Evolutionary conservation across 2,329 filamentous ascomycete species (phyloP).

Genomic region (Claviceps maximensis): DNA sequence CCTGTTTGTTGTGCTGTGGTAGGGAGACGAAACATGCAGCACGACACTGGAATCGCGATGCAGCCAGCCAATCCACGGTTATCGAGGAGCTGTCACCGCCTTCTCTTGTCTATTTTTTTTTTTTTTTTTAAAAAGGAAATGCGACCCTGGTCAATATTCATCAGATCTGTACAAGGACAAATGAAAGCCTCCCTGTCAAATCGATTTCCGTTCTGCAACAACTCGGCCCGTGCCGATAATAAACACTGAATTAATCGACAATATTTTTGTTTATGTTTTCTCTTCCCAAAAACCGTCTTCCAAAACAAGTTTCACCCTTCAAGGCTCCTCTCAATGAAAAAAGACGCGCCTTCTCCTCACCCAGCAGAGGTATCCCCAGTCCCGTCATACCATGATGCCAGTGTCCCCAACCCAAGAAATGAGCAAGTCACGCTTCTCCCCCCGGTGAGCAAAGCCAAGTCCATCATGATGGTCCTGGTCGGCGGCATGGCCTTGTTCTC

Average conservation of each 20-base stretch:
- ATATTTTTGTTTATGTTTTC: no score
- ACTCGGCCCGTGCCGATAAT: neutral
- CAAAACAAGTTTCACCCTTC: neutral
- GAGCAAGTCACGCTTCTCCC: neutral
- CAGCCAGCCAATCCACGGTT: neutral
- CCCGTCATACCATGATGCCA: neutral
- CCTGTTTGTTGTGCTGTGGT: neutral
- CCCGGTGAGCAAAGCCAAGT: neutral
- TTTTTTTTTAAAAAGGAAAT: neutral
- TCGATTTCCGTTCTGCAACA: neutral
- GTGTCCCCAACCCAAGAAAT: neutral
- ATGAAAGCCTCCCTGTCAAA: no score
- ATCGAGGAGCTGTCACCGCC: neutral
- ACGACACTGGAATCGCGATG: neutral
- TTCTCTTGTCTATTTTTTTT: no score
- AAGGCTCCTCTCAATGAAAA: neutral
- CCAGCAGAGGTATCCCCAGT: neutral
- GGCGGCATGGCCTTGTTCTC: constrained; percentile 16
- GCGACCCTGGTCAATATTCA: neutral
- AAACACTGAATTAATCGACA: no score
- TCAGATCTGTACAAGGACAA: neutral
- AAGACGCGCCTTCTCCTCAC: neutral
- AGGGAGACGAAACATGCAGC: neutral
- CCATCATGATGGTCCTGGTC: neutral
- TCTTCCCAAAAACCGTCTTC: no score